Conservation (phyloP, 192 early-diverging fungal species). For the Phycomyces blakesleeanus region DNA sequence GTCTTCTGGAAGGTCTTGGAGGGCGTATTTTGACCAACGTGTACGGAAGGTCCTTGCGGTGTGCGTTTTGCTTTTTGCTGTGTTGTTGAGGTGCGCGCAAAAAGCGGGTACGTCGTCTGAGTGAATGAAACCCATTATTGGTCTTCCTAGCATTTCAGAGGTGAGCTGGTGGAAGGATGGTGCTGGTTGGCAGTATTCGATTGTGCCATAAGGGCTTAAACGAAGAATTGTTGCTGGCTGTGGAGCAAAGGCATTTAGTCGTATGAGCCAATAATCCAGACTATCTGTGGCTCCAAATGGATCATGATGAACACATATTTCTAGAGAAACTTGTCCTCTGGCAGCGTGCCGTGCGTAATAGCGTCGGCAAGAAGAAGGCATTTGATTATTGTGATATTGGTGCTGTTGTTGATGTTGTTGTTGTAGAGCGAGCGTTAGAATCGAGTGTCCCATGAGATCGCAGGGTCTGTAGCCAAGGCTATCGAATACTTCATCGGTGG, state of each 20-base stretch:
- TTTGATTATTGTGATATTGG: not conserved
- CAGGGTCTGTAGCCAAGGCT: not conserved
- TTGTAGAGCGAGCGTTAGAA: slow-evolving; percentile 1
- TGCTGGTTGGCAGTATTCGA: slow-evolving; percentile 15
- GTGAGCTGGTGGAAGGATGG: slow-evolving; percentile 7
- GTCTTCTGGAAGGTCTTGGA: not conserved
- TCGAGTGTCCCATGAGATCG: slow-evolving; percentile 9
- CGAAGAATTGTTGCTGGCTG: slow-evolving; percentile 5
- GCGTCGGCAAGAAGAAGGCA: slow-evolving; percentile 3
- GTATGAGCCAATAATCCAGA: slow-evolving; percentile 16
- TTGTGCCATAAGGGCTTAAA: slow-evolving; percentile 21
- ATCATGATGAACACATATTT: slow-evolving; percentile 19
- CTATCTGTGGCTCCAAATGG: slow-evolving; percentile 9
- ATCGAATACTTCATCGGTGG: slow-evolving; percentile 17
- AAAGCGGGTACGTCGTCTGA: slow-evolving; percentile 7
- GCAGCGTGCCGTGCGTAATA: slow-evolving; percentile 5
- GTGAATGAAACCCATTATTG: slow-evolving; percentile 13
- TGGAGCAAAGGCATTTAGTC: not conserved
- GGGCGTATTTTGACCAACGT: slow-evolving; percentile 14
- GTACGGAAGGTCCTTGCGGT: not conserved
- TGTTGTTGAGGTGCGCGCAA: not conserved
- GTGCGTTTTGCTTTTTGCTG: not conserved
- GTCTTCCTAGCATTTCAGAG: slow-evolving; percentile 8
- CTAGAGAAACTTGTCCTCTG: not conserved
- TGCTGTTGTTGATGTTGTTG: not conserved